Evolutionary conservation across 2,329 filamentous ascomycete genomes (phyloP).

Genomic region (Albifimbria verrucaria): DNA sequence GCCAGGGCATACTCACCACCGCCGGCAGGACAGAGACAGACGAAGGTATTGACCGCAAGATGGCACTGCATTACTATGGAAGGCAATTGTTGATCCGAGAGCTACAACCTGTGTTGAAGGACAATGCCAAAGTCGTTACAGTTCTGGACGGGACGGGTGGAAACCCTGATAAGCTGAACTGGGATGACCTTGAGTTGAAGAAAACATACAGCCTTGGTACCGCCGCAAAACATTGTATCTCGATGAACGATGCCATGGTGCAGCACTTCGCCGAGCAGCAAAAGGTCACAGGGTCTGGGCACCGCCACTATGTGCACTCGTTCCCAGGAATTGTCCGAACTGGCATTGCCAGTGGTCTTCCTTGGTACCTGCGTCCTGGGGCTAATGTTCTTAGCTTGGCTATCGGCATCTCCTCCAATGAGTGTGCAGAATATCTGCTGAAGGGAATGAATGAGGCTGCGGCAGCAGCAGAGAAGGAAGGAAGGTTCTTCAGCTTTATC

Average conservation of each 20-base stretch:
- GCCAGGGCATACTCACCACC: constrained; percentile 29
- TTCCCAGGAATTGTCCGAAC: constrained; percentile 34
- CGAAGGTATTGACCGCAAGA: constrained; percentile 38
- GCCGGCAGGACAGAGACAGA: constrained; percentile 30
- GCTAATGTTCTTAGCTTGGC: constrained; percentile 11
- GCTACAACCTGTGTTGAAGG: constrained; percentile 29
- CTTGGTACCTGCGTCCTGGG: constrained; percentile 18
- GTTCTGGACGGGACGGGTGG: constrained; percentile 27
- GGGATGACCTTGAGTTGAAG: constrained; percentile 33
- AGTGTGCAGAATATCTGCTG: constrained; percentile 19
- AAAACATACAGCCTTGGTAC: constrained; percentile 22
- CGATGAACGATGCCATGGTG: constrained; percentile 32
- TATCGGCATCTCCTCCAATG: constrained; percentile 15
- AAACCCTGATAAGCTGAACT: constrained; percentile 25
- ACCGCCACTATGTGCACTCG: constrained; percentile 31
- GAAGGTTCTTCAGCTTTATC: constrained; percentile 20
- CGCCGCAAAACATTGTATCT: constrained; percentile 29
- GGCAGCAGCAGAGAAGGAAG: constrained; percentile 11
- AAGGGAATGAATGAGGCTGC: constrained; percentile 11
- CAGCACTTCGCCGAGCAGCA: constrained; percentile 26
- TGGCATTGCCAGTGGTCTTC: constrained; percentile 21
- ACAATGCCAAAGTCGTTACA: constrained; percentile 30
- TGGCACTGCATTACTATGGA: constrained; percentile 41
- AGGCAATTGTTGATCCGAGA: constrained; percentile 36
- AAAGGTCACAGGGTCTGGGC: constrained; percentile 7